Evolutionary conservation across 495 filamentous ascomycete genomes (phyloP).

Genomic region (Xylaria acuta): DNA sequence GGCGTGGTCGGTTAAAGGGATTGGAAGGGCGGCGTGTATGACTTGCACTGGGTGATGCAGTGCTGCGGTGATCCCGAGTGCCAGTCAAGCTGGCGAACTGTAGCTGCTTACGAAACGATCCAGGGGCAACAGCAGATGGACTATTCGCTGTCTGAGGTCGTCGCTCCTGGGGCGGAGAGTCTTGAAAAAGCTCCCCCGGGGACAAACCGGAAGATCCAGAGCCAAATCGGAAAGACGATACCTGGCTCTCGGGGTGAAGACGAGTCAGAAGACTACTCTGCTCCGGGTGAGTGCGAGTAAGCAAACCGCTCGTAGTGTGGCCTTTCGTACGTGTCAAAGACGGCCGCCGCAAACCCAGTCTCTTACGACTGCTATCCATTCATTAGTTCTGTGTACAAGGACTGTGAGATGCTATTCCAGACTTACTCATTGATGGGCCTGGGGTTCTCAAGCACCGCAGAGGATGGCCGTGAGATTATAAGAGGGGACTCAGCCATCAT

Average conservation of each 20-base stretch:
- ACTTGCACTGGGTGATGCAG: constrained; percentile 72
- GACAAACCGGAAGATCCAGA: constrained; percentile 67
- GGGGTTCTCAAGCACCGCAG: constrained; percentile 54
- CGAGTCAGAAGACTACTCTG: constrained; percentile 27
- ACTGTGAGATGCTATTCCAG: constrained; percentile 13
- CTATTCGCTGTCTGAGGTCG: constrained; percentile 62
- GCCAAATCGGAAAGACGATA: constrained; percentile 79
- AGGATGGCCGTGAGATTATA: constrained; percentile 53
- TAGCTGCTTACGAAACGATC: constrained; percentile 64
- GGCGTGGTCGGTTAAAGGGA: constrained; percentile 77
- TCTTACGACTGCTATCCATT: constrained; percentile 56
- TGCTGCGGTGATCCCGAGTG: constrained; percentile 57
- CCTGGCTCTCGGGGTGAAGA: constrained; percentile 61
- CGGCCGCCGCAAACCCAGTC: constrained; percentile 64
- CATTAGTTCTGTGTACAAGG: constrained; percentile 26
- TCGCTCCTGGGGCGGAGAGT: constrained; percentile 77
- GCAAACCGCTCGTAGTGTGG: constrained; percentile 58
- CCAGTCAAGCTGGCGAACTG: constrained; percentile 57
- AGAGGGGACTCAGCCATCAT: constrained; percentile 58
- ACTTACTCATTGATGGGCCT: constrained; percentile 59
- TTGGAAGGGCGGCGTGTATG: constrained; percentile 75
- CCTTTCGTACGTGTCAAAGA: constrained; percentile 67
- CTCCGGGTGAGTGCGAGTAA: constrained; percentile 31
- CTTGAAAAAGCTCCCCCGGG: constrained; percentile 77
- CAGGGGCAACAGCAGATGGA: constrained; percentile 56